A percentile compares a stretch with the other conserved stretches of the same genome.
Conservation (phyloP, 2,329 filamentous ascomycete species). For the Moelleriella libera region DNA sequence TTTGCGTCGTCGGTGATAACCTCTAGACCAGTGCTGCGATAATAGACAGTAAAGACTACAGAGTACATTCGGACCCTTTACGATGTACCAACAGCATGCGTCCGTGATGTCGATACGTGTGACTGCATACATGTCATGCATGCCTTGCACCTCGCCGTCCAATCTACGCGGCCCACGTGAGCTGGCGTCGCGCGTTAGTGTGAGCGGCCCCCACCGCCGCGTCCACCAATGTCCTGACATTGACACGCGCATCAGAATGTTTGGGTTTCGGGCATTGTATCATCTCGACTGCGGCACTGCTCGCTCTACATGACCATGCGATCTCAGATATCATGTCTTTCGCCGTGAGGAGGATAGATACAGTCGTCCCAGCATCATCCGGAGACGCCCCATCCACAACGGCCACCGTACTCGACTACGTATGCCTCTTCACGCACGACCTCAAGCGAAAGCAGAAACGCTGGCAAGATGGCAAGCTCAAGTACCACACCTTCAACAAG, state of each 20-base stretch:
- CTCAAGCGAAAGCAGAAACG: slow-evolving; percentile 75
- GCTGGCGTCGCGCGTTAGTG: slow-evolving; percentile 8
- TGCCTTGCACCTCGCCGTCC: neutral
- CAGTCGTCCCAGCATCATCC: neutral
- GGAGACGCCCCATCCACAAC: slow-evolving; percentile 20
- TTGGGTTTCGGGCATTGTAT: no score
- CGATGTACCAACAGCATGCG: no score
- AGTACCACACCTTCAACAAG: slow-evolving; percentile 83
- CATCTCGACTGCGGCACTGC: no score
- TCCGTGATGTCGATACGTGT: no score
- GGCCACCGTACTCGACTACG: slow-evolving; percentile 66
- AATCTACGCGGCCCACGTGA: slow-evolving; percentile 6
- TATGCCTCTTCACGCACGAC: slow-evolving; percentile 79
- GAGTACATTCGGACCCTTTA: no score
- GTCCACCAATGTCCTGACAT: no score
- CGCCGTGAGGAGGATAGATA: slow-evolving; percentile 5
- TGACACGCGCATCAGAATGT: no score
- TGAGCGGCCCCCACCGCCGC: neutral
- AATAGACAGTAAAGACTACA: no score
- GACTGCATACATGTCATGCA: neutral
- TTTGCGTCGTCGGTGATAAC: no score
- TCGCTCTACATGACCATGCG: slow-evolving; percentile 1
- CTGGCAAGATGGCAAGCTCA: slow-evolving; percentile 85
- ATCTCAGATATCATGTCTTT: slow-evolving; percentile 9
- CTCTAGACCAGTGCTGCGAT: no score